Conservation (phyloP, 75 land plant species). For the Pseudotsuga menziesii region DNA sequence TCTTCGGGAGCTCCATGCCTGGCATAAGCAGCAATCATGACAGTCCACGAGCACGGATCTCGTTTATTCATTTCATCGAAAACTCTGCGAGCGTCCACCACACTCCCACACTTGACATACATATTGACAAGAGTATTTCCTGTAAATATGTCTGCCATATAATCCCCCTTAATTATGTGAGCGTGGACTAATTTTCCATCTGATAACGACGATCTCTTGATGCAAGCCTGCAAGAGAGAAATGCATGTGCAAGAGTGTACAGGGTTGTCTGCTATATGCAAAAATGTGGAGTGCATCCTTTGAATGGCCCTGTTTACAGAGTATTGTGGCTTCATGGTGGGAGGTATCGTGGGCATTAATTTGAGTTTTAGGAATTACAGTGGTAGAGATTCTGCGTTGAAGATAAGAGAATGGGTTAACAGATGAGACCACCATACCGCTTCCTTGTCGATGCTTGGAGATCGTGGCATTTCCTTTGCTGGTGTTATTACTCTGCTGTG, state of each 20-base stretch:
- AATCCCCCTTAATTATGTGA: neutral
- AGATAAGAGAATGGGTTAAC: too few species aligned
- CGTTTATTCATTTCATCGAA: conserved; percentile 6
- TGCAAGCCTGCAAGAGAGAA: neutral
- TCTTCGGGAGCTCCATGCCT: neutral
- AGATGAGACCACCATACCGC: too few species aligned
- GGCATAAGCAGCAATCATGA: conserved; percentile 10
- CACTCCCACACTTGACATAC: conserved; percentile 14
- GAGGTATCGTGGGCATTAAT: too few species aligned
- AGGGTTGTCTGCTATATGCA: neutral
- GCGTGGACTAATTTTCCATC: conserved; percentile 4
- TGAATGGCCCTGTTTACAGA: neutral
- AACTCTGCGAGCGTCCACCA: conserved; percentile 8
- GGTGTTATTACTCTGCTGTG: too few species aligned
- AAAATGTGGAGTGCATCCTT: neutral
- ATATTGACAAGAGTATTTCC: conserved; percentile 5
- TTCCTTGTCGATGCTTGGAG: too few species aligned
- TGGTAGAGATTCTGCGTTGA: too few species aligned
- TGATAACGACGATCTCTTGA: neutral
- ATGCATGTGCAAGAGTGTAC: neutral
- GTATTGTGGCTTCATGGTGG: neutral
- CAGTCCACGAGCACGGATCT: conserved; percentile 11
- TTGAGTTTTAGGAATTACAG: too few species aligned
- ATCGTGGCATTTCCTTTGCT: too few species aligned
- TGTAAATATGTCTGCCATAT: neutral